Percentiles rank a stretch among this genome's conserved stretches.
Conservation (phyloP, 1,284 basidiomycete species). For the Exobasidium rhododendri region DNA sequence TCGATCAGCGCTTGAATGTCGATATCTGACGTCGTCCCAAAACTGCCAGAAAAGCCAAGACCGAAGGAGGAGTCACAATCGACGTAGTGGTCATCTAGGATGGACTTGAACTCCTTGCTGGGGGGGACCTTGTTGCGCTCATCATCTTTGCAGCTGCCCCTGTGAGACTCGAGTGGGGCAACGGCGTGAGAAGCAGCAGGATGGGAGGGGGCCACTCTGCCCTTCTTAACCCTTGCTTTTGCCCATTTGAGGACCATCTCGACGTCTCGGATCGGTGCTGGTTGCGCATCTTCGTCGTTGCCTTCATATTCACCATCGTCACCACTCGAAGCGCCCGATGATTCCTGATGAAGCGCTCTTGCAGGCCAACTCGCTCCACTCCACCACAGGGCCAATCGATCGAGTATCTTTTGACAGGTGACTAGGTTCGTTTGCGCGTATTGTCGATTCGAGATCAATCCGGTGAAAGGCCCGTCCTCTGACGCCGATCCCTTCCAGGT, state of each 20-base stretch:
- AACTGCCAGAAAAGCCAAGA: slow-evolving; percentile 13
- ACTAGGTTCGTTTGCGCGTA: slow-evolving; percentile 37
- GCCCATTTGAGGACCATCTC: slow-evolving; percentile 46
- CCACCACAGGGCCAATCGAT: slow-evolving; percentile 37
- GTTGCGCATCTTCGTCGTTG: slow-evolving; percentile 38
- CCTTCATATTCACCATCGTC: slow-evolving; percentile 20
- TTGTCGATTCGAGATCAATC: slow-evolving; percentile 4
- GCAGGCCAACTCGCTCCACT: slow-evolving; percentile 38
- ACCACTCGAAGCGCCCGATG: slow-evolving; percentile 27
- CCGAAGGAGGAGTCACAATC: neutral
- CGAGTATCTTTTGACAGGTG: slow-evolving; percentile 32
- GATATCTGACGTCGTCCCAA: slow-evolving; percentile 8
- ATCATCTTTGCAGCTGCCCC: neutral
- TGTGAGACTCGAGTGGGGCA: neutral
- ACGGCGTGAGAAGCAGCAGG: neutral
- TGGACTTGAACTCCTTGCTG: neutral
- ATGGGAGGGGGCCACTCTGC: neutral
- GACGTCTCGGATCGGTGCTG: slow-evolving; percentile 35
- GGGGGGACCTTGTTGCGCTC: neutral
- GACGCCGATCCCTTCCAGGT: neutral
- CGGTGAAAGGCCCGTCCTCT: slow-evolving; percentile 1
- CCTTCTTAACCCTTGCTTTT: slow-evolving; percentile 21
- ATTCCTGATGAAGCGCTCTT: slow-evolving; percentile 38
- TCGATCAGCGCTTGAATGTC: slow-evolving; percentile 11
- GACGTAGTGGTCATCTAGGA: neutral